A percentile compares a stretch with the other conserved stretches of the same genome.
Evolutionary conservation across 108 stramenopile species (phyloP).

Genomic region (Pseudonitzschia delicatissima): DNA sequence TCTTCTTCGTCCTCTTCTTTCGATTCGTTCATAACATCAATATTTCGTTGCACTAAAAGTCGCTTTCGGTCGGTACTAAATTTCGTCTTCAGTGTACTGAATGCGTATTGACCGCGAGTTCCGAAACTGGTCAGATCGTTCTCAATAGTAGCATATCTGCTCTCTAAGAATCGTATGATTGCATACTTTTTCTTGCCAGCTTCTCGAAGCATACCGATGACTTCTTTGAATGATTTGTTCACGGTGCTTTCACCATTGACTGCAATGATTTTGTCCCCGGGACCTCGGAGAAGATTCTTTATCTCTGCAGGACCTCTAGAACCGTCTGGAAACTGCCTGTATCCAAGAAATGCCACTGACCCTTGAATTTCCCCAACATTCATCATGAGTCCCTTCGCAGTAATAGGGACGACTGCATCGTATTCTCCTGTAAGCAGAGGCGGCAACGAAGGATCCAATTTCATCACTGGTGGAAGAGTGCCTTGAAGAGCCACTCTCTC

Average conservation of each 20-base stretch:
- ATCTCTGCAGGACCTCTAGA: slow-evolving; percentile 70
- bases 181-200: slow-evolving; percentile 65
- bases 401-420: slow-evolving; percentile 79
- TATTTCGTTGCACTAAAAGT: slow-evolving; percentile 50
- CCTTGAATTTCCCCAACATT: slow-evolving; percentile 84
- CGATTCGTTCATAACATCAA: slow-evolving; percentile 26
- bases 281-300: slow-evolving; percentile 55
- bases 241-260: slow-evolving; percentile 75
- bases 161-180: slow-evolving; percentile 71
- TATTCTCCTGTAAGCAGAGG: slow-evolving; percentile 76
- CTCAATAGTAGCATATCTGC: slow-evolving; percentile 34
- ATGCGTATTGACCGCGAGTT: slow-evolving; percentile 48
- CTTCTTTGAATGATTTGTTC: slow-evolving; percentile 78
- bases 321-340: slow-evolving; percentile 59
- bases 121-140: slow-evolving; percentile 69
- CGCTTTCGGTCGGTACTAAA: slow-evolving; percentile 69
- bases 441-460: slow-evolving; percentile 39
- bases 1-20: slow-evolving; percentile 35
- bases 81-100: slow-evolving; percentile 56
- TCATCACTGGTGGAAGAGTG: slow-evolving; percentile 12
- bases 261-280: slow-evolving; percentile 80
- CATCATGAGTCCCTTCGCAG: slow-evolving; percentile 78
- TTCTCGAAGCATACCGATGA: slow-evolving; percentile 64
- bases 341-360: slow-evolving; percentile 74
- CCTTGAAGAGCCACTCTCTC: slow-evolving; percentile 24